Evolutionary conservation across 352 stramenopile species (phyloP), one percentile per base, ranked within the genome.

Genomic region (Globisporangium paddicum): DNA sequence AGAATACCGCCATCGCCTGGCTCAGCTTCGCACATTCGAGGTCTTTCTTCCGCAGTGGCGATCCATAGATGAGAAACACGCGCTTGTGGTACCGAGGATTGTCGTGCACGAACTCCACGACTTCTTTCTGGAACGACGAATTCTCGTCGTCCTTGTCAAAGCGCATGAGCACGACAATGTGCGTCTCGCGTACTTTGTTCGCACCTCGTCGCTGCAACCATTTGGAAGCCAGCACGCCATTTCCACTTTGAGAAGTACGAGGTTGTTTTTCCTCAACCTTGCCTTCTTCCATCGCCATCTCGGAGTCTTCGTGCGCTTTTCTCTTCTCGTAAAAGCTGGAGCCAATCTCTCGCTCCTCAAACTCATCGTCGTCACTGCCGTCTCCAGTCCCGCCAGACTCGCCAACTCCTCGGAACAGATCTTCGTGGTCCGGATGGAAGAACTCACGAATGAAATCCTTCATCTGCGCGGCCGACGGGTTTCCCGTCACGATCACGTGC

Each of bases 391-490:
- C 50, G 45, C 68, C 37, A 0, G 26, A 26, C 19, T 56, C 30
- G 16, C 55, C 58, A 38, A 25, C 32, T 8, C 40, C 37, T 28
- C 77, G 61, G 25, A 79, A 78, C 11, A 68, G 51, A 10, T 66
- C 72, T 18, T 93, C 77, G 47, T 95, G 86, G 35, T 95, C 84
- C 2, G 84, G 82, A 41, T 95, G 86, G 63, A 95, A 95, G 66
- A 95, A 94, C 57, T 95, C 86, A 55, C 82, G 84, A 21, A 95
- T 89, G 51, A 95, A 94, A 28, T 95, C 86, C 50, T 91, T 89
- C 3, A 86, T 82, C 61, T 95, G 86, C 0, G 79, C 77, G 0
- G 78, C 69, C 0, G 86, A 89, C 6, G 86, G 83, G 53, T 89
- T 95, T 23, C 86, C 86, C 0, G 86, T 93, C 10, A 95, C 79